Base-by-base conservation (phyloP, 1,284 basidiomycete species). In the Ustilago loliicola region DNA sequence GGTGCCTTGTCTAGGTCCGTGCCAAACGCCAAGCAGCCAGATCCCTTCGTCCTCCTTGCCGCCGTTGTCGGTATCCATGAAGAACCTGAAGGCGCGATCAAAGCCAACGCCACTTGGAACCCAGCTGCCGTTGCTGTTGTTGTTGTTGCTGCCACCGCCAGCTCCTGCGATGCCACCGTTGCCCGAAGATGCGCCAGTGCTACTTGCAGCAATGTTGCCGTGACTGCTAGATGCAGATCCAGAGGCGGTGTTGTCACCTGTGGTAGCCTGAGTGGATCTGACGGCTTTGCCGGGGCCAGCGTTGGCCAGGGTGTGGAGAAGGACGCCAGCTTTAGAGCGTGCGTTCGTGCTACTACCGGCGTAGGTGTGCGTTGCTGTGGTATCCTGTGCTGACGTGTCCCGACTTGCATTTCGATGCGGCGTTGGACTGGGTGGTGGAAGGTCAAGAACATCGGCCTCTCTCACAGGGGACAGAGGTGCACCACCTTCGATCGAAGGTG, bases 11-110 rank as follows among this genome's bases (percentile, higher is more conserved):
- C 66, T 50, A 25, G 80, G 77, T 40, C 75, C 80, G 57, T 83
- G 82, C 72, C 71, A 76, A 13, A 83, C 81, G 25, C 82, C 82
- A 13, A 83, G 77, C 42, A 83, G 76, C 82, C 82, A 83, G 42
- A 81, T 81, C 3, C 69, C 81, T 23, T 80, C 80, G 27, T 78
- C 79, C 9, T 59, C 64, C 6, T 56, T 67, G 51, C 19, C 48
- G 19, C 56, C 38, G 2, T 64, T 60, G 21, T 79, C 80, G 23
- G 53, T 62, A 27, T 83, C 81, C 50, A 81, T 68, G 72, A 83
- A 80, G 50, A 79, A 83, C n/a, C 74, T 72, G 61, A 83, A 71
- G 2, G 81, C 81, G n/a, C 78, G 72, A 53, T 83, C 81, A 15
- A 83, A 66, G 38, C 72, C 72, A 13, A 62, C 62, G 21, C 80